Percentiles rank a stretch among this genome's conserved stretches.
Conservation (phyloP, 352 stramenopile genomes). For the Phytophthora megakarya region DNA sequence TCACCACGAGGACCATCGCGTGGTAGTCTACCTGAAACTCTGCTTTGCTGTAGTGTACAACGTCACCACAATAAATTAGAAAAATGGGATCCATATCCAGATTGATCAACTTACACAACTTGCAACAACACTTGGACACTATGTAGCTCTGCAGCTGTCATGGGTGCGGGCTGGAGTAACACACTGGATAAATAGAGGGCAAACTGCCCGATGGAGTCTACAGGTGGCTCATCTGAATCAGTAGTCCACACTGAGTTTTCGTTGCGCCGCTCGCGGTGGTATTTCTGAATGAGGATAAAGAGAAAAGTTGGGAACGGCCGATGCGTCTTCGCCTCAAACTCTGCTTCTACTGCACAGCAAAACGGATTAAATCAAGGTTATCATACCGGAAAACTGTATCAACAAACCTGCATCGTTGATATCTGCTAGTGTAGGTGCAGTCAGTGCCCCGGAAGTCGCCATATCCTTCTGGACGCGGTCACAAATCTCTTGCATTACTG, state of each 20-base stretch:
- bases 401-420: constrained; percentile 64
- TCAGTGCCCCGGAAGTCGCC: constrained; percentile 31
- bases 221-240: constrained; percentile 61
- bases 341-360: constrained; percentile 74
- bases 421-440: constrained; percentile 44
- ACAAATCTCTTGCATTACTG: constrained; percentile 56
- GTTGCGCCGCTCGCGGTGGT: constrained; percentile 72
- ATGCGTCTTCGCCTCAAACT: constrained; percentile 84
- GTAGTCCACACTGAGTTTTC: constrained; percentile 56
- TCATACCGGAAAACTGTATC: background rate
- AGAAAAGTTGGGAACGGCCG: constrained; percentile 79
- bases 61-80: background rate
- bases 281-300: constrained; percentile 84
- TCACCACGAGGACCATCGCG: constrained; percentile 42
- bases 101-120: constrained; percentile 67
- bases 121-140: constrained; percentile 80
- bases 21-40: constrained; percentile 48
- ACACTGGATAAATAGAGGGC: constrained; percentile 75
- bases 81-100: background rate
- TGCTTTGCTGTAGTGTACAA: constrained; percentile 40
- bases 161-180: constrained; percentile 55
- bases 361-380: constrained; percentile 24
- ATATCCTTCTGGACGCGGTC: constrained; percentile 52
- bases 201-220: constrained; percentile 85
- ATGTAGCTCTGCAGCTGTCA: constrained; percentile 65